Evolutionary conservation across 257 asterid genomes (phyloP), one percentile per base, ranked within the genome.

Genomic region (Fraxinus pennsylvanica): DNA sequence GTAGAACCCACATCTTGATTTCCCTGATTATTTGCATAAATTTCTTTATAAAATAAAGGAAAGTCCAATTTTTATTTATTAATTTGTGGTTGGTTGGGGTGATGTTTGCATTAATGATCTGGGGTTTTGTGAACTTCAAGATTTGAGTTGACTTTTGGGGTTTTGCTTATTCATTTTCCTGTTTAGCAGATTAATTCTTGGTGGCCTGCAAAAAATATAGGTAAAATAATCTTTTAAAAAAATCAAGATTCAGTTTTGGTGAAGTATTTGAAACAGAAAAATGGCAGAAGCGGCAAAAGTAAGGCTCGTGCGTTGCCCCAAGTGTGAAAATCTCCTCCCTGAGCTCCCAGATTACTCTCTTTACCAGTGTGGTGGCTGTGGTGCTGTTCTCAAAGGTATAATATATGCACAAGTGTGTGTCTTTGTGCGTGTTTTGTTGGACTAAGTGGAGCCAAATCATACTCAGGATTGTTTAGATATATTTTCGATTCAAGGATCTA

Each of bases 341-440:
- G 96, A 92, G 87, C 92, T 87, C 30, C 94, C 96, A 59, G 94
- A 88, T 68, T 85, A 88, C 84, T 87, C 98, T 82, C 89, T 94
- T 75, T 94, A 92, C 85, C 90, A 88, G 85, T 94, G 98, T 83
- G 98, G 97, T 72, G 98, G 96, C 79, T 92, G 98, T 75, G 95
- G 90, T 74, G 88, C 97, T 71, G 97, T 91, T 89, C 96, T 94
- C 33, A 82, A 81, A 89, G 97, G 98, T 94, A 86, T 83, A 13
- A 65, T 76, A 79, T 52, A 15, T 27, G 3, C 1, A 71, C 1
- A 52, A 66, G 47, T 50, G 27, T 82, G 59, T 61, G 9, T 41
- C 3, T 73, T 13, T 75, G 50, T 65, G 45, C 39, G 25, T 61
- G 12, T 73, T 71, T 61, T 61, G 4, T n/a, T 61, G 15, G 68